These are phyloP conservation scores for Musa schizocarpa DNA, from an alignment of 176 grass and related monocot genomes.

Conservation along the genomic window DNA sequence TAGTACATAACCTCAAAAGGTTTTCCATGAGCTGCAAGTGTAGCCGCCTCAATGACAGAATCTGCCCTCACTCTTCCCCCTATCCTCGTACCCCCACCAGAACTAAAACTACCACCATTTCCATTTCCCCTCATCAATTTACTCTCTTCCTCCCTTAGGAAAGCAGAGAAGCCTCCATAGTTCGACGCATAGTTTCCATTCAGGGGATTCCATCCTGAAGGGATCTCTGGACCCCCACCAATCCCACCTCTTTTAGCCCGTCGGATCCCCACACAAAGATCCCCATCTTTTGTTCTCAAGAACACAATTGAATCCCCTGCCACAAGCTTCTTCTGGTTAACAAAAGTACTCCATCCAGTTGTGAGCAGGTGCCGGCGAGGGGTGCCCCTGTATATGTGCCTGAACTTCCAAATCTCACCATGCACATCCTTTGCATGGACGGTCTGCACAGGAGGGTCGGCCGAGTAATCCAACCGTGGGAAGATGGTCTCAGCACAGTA, in stretches of 20 bases:
- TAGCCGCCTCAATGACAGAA: conserved; percentile 18
- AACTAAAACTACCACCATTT: conserved; percentile 13
- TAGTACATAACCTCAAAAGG: conserved; percentile 18
- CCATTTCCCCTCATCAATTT: conserved; percentile 24
- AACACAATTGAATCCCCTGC: conserved; percentile 99
- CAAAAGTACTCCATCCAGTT: conserved; percentile 96
- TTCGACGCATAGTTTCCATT: conserved; percentile 2
- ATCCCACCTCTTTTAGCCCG: conserved; percentile 72
- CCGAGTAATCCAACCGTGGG: conserved; percentile 84
- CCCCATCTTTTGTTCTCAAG: conserved; percentile 71
- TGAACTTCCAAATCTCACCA: conserved; percentile 88
- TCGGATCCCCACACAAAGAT: conserved; percentile 90
- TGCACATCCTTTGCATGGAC: conserved; percentile 98
- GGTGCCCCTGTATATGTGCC: conserved; percentile 93
- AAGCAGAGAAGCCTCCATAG: conserved; percentile 59
- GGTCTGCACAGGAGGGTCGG: conserved; percentile 88
- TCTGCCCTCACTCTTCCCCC: conserved; percentile 1
- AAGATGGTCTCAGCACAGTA: conserved; percentile 99
- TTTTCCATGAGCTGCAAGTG: conserved; percentile 10
- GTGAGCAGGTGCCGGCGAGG: conserved; percentile 85
- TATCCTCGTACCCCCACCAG: conserved; percentile 1
- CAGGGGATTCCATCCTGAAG: conserved; percentile 18
- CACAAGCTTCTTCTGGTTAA: conserved; percentile 97
- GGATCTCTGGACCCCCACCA: conserved; percentile 27
- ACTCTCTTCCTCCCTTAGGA: conserved; percentile 53